A percentile compares a stretch with the other conserved stretches of the same genome.
Conservation (phyloP, 257 asterid genomes). For the Coffea canephora region DNA sequence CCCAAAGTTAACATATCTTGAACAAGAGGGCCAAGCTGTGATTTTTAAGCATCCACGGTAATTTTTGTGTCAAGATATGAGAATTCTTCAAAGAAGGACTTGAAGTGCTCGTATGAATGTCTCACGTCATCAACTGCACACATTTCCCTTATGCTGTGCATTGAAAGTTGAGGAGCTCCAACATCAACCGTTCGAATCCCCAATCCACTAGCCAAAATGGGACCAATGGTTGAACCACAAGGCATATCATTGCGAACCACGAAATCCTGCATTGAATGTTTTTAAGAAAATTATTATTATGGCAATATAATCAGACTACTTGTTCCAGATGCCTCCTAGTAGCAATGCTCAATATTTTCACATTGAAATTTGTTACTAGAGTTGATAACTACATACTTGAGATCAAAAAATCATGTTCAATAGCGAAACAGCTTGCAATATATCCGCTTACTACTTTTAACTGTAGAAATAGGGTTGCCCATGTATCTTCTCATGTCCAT, state of each 20-base stretch:
- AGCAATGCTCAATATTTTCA: neutral
- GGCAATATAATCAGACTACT: neutral
- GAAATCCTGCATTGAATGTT: slow-evolving; percentile 55
- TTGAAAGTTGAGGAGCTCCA: slow-evolving; percentile 88
- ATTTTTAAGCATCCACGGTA: slow-evolving; percentile 49
- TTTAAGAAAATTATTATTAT: neutral
- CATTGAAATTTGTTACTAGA: neutral
- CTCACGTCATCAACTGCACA: slow-evolving; percentile 88
- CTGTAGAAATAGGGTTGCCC: neutral
- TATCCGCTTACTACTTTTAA: neutral
- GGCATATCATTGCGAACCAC: slow-evolving; percentile 85
- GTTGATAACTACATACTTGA: neutral
- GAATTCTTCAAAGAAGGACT: slow-evolving; percentile 72
- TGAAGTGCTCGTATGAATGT: slow-evolving; percentile 79
- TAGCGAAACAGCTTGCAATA: neutral
- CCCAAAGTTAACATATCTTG: neutral
- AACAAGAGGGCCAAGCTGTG: neutral
- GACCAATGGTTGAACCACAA: slow-evolving; percentile 97
- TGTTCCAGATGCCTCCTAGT: neutral
- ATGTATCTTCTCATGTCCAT: neutral
- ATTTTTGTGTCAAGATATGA: slow-evolving; percentile 68
- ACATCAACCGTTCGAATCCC: slow-evolving; percentile 89
- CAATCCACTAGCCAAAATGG: slow-evolving; percentile 88
- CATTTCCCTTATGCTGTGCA: slow-evolving; percentile 99
- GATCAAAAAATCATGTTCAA: neutral